These are phyloP conservation scores for Calocybe gangraenosa DNA, from an alignment of 768 basidiomycete species.

Conservation along the genomic window DNA sequence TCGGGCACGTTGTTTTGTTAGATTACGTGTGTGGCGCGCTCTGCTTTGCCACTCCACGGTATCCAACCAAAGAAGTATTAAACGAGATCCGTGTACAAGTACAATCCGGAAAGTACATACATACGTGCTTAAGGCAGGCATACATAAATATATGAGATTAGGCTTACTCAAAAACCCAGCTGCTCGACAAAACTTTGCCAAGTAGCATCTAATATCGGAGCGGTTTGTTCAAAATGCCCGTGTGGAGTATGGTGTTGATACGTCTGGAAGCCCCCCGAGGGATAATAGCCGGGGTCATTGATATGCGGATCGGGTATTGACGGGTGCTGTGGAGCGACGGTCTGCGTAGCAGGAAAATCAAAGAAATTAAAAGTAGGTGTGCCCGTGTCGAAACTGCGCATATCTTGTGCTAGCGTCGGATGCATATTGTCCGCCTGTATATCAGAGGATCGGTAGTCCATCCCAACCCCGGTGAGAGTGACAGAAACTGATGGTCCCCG, in stretches of 20 bases:
- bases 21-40: too few species aligned
- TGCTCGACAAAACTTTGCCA: conserved; percentile 72
- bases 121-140: too few species aligned
- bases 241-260: conserved; percentile 12
- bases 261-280: background rate
- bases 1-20: too few species aligned
- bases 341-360: conserved; percentile 20
- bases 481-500: conserved; percentile 2
- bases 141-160: too few species aligned
- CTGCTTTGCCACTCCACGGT: too few species aligned
- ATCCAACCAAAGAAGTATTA: too few species aligned
- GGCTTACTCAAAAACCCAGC: conserved; percentile 47
- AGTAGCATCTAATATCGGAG: conserved; percentile 49
- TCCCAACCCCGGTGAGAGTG: conserved; percentile 2
- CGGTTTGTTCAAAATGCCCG: conserved; percentile 17
- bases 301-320: conserved; percentile 6
- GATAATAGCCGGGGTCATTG: conserved; percentile 9
- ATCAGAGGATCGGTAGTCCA: conserved; percentile 12
- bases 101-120: too few species aligned
- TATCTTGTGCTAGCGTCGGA: conserved; percentile 50
- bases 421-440: conserved; percentile 29
- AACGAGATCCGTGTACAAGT: too few species aligned
- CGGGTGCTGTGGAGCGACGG: background rate
- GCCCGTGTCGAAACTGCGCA: conserved; percentile 26
- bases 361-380: conserved; percentile 19